Percentiles rank a stretch among this genome's conserved stretches.
Evolutionary conservation across 1,284 basidiomycete genomes (phyloP).

Genomic region (Leccinum variabile): DNA sequence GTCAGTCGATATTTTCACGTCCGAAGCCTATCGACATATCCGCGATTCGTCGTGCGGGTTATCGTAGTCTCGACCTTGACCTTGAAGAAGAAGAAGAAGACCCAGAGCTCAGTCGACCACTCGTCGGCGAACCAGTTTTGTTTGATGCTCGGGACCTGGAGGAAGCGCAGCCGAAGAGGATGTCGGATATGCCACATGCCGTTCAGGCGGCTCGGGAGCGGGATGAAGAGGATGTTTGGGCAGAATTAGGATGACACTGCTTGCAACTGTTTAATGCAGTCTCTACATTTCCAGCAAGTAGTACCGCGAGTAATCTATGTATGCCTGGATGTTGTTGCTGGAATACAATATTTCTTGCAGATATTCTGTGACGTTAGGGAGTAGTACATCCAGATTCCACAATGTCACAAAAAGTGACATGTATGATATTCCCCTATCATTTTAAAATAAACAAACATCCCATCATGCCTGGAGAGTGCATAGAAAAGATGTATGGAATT

Average conservation of each 20-base stretch:
- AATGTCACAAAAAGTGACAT: too few relatives aligned
- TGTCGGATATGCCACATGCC: constrained; percentile 56
- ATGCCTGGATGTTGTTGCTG: too few relatives aligned
- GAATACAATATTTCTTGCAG: too few relatives aligned
- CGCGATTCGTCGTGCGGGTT: constrained; percentile 66
- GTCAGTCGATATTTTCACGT: constrained; percentile 89
- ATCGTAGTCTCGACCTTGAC: constrained; percentile 66
- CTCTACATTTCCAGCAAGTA: too few relatives aligned
- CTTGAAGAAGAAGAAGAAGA: constrained; percentile 63
- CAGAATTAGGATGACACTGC: constrained; percentile 53
- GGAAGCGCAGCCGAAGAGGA: constrained; percentile 36
- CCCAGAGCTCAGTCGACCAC: constrained; percentile 52
- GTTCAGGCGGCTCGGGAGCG: constrained; percentile 53
- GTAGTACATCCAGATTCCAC: too few relatives aligned
- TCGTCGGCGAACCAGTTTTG: constrained; percentile 54
- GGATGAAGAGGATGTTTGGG: constrained; percentile 72
- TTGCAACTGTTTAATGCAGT: background rate
- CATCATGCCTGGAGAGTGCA: too few relatives aligned
- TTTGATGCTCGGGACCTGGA: constrained; percentile 49
- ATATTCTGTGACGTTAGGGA: too few relatives aligned
- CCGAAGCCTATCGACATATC: constrained; percentile 91
- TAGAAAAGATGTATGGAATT: too few relatives aligned
- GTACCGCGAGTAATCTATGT: too few relatives aligned
- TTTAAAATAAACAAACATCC: too few relatives aligned
- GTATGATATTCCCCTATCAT: too few relatives aligned